These are phyloP conservation scores for Eucalyptus marginata DNA, from an alignment of 345 rosid species.

Conservation along the genomic window DNA sequence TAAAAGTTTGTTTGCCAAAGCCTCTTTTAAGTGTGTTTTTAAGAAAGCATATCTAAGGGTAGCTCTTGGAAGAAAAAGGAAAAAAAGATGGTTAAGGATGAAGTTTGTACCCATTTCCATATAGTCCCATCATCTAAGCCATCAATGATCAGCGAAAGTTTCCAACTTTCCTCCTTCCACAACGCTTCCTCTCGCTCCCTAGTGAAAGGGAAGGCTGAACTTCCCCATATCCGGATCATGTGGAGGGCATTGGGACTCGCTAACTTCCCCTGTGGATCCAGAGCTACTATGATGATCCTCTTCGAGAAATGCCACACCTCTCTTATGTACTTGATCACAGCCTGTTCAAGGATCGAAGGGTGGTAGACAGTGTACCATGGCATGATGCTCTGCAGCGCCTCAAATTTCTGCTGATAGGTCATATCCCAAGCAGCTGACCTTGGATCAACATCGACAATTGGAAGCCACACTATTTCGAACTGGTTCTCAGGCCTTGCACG, in stretches of 20 bases:
- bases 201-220: constrained; percentile 8
- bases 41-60: neutral
- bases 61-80: neutral
- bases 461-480: constrained; percentile 36
- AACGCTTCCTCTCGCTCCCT: constrained; percentile 4
- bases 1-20: neutral
- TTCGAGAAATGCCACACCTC: constrained; percentile 13
- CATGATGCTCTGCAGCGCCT: constrained; percentile 3
- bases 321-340: constrained; percentile 13
- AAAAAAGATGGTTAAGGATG: neutral
- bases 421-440: constrained; percentile 8
- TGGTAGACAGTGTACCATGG: constrained; percentile 16
- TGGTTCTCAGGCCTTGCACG: neutral
- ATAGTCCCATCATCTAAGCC: constrained; percentile 4
- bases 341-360: constrained; percentile 10
- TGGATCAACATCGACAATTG: constrained; percentile 7
- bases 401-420: constrained; percentile 3
- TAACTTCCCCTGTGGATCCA: constrained; percentile 15
- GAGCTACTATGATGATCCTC: constrained; percentile 8
- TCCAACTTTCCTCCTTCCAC: constrained; percentile 18
- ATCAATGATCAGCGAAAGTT: constrained; percentile 11
- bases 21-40: neutral
- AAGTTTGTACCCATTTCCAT: constrained; percentile 7
- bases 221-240: constrained; percentile 21
- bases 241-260: constrained; percentile 8